Evolutionary conservation across 1,284 basidiomycete genomes (phyloP), one percentile per base, ranked within the genome.

Genomic region (Boletus semigastroideus): DNA sequence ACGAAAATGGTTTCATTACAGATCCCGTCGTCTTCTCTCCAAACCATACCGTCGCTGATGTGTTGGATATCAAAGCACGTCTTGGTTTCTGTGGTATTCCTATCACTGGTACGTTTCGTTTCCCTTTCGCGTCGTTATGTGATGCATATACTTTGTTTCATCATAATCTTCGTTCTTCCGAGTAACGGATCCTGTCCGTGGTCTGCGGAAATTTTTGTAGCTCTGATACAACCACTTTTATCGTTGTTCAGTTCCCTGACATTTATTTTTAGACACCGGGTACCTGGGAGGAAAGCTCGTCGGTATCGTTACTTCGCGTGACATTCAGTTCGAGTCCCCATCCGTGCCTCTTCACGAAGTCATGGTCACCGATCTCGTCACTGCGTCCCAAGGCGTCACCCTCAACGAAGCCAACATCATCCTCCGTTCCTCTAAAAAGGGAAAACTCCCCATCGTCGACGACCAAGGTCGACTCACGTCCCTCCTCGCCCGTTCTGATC

Each of bases 1-100:
- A 94, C 71, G 95, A 98, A 74, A 99, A 99, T 70, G 97, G 97
- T 10, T 98, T 99, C 77, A 99, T 99, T 72, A 85, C 92, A 50
- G 94, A 98, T 66, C 96, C 97, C 37, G 81, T 94, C 61, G 94
- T 90, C 55, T 78, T 96, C 43, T 87, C 85, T 20, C 92, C 93
- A 1, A 72, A 82, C 41, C 81, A 92, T 63, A 78, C 78, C 36
- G 94, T 97, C 42, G 90, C 89, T 58, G 92, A 98, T 61, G 96
- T 98, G 14, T 78, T 98, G 47, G 90, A 94, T 56, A 90, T 98
- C 75, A 99, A 99, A 75, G 85, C 87, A 51, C 80, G 85, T 47
- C 85, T 94, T 38, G 97, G 97, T 2, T 99, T 98, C 72, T 94
- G 92, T 63, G 97, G 96, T 61, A 96, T 99, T 56, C 97, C 97